Conservation (phyloP, 495 filamentous ascomycete genomes). For the Neurospora hispaniola region DNA sequence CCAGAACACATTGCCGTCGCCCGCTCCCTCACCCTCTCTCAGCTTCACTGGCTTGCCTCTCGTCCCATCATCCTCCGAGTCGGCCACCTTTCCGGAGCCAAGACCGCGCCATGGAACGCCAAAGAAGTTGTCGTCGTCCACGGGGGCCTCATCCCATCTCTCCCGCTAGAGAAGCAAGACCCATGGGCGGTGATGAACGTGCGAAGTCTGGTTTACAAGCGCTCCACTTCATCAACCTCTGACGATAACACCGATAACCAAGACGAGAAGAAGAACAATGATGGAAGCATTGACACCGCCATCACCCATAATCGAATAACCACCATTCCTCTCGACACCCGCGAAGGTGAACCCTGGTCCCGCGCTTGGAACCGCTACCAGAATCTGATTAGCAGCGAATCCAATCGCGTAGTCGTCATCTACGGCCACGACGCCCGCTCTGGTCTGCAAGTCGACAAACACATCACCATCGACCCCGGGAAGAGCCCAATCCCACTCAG, state of each 20-base stretch:
- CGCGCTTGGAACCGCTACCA: constrained; percentile 43
- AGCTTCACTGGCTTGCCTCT: constrained; percentile 56
- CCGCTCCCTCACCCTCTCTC: constrained; percentile 30
- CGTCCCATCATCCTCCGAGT: constrained; percentile 69
- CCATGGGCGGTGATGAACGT: constrained; percentile 82
- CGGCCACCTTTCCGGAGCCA: constrained; percentile 37
- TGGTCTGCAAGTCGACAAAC: constrained; percentile 43
- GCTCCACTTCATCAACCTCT: background rate
- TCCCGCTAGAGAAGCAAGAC: constrained; percentile 64
- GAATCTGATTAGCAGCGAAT: constrained; percentile 10
- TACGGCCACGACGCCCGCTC: constrained; percentile 80
- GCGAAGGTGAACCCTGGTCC: constrained; percentile 54
- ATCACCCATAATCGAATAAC: constrained; percentile 15
- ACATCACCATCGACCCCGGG: constrained; percentile 8
- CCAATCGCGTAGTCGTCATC: constrained; percentile 41
- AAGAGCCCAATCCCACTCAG: background rate
- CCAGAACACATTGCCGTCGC: constrained; percentile 25
- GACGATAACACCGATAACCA: background rate
- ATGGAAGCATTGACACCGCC: background rate
- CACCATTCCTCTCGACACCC: constrained; percentile 46
- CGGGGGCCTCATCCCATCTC: constrained; percentile 67
- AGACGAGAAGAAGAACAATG: background rate
- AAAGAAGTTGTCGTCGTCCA: constrained; percentile 66
- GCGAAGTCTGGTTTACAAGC: constrained; percentile 50
- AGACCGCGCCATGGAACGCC: constrained; percentile 30